Conservation (phyloP, 1,139 yeast genomes). For the Chernovozyma aurita region DNA sequence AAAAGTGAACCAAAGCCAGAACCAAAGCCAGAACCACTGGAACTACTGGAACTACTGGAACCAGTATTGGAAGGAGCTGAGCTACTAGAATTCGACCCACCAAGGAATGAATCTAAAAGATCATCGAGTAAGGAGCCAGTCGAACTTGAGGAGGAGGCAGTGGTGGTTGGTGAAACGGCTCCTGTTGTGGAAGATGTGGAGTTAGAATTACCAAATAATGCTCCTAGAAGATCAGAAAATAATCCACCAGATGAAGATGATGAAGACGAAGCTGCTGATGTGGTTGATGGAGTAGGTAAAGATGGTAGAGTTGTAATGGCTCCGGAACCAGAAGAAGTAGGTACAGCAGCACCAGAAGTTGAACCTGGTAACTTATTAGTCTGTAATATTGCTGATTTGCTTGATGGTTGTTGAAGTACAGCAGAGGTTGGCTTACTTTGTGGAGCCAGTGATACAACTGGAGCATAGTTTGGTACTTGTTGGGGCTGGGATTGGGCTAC, state of each 20-base stretch:
- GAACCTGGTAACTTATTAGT: no score
- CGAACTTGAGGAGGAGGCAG: slow-evolving; percentile 7
- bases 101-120: slow-evolving; percentile 8
- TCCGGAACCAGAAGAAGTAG: not conserved
- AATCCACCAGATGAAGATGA: slow-evolving; percentile 3
- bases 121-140: slow-evolving; percentile 2
- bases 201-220: slow-evolving; percentile 6
- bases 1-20: slow-evolving; percentile 7
- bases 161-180: slow-evolving; percentile 1
- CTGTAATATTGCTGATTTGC: no score
- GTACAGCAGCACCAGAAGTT: no score
- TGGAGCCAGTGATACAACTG: no score
- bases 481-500: no score
- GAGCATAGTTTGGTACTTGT: no score
- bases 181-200: not conserved
- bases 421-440: not conserved
- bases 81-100: slow-evolving; percentile 6
- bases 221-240: slow-evolving; percentile 2
- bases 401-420: no score
- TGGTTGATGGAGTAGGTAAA: not conserved
- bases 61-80: slow-evolving; percentile 5
- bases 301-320: not conserved
- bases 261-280: slow-evolving; percentile 1
- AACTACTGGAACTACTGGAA: slow-evolving; percentile 3
- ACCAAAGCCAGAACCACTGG: slow-evolving; percentile 2